These are phyloP conservation scores for Diplogelasinospora grovesii DNA, from an alignment of 495 filamentous ascomycete genomes.

Conservation along the genomic window DNA sequence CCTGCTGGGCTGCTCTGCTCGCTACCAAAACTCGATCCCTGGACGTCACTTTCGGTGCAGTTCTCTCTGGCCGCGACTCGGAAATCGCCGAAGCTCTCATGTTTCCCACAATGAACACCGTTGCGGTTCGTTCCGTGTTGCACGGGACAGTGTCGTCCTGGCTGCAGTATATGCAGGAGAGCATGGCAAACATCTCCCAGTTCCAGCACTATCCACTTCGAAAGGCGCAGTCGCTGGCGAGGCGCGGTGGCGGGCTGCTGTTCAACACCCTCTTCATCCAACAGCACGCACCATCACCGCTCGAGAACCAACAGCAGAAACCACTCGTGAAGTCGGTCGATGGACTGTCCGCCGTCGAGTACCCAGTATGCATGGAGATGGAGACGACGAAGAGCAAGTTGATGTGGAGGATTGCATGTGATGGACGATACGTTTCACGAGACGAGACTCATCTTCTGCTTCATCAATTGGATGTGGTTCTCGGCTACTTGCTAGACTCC, in stretches of 20 bases:
- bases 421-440: constrained; percentile 42
- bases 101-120: constrained; percentile 76
- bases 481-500: constrained; percentile 44
- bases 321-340: constrained; percentile 47
- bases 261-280: constrained; percentile 71
- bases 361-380: constrained; percentile 74
- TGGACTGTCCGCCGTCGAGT: constrained; percentile 60
- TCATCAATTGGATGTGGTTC: constrained; percentile 44
- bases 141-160: constrained; percentile 56
- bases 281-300: constrained; percentile 32
- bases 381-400: constrained; percentile 50
- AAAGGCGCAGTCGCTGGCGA: constrained; percentile 45
- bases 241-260: constrained; percentile 24
- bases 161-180: constrained; percentile 59
- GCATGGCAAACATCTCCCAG: constrained; percentile 41
- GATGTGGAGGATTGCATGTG: constrained; percentile 64
- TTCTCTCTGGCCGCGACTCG: constrained; percentile 61
- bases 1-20: constrained; percentile 58
- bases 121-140: constrained; percentile 55
- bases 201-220: constrained; percentile 64
- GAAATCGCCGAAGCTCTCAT: constrained; percentile 51
- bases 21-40: constrained; percentile 47
- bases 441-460: constrained; percentile 41
- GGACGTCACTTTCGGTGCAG: constrained; percentile 64
- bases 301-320: not conserved